These are phyloP conservation scores for Mycena sanguinolenta DNA, from an alignment of 768 basidiomycete species.

Conservation along the genomic window DNA sequence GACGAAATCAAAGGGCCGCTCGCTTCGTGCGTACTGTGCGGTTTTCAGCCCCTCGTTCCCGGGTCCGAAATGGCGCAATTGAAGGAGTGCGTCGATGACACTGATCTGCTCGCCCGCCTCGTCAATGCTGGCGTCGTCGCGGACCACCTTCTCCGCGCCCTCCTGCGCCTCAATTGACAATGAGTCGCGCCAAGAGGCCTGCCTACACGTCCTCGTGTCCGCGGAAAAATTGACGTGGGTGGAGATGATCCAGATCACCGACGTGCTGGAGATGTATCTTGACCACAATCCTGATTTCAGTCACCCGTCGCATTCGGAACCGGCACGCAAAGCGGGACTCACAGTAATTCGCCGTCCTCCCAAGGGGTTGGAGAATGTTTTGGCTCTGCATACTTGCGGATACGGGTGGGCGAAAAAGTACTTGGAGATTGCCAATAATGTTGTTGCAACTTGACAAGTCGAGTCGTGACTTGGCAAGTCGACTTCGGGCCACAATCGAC, in stretches of 20 bases:
- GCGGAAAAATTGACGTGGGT: background rate
- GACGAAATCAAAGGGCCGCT: too few relatives aligned
- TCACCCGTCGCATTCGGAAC: too few relatives aligned
- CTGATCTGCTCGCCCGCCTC: background rate
- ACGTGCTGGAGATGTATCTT: background rate
- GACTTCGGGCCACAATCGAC: too few relatives aligned
- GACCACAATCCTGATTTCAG: too few relatives aligned
- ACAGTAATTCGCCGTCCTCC: background rate
- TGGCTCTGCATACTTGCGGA: background rate
- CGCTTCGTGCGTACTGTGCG: background rate
- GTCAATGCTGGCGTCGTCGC: background rate
- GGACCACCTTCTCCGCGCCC: background rate
- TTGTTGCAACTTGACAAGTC: too few relatives aligned
- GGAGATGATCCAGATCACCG: background rate
- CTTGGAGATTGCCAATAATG: background rate
- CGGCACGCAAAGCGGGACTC: background rate
- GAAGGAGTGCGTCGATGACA: background rate
- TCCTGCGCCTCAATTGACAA: constrained; percentile 12
- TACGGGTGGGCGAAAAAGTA: background rate
- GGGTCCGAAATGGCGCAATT: background rate
- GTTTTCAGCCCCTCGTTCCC: background rate
- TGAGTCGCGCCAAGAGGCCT: background rate
- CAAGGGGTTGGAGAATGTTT: background rate
- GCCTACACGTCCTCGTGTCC: background rate
- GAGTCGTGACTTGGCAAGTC: too few relatives aligned